Evolutionary conservation across 2,329 filamentous ascomycete genomes (phyloP), one percentile per base, ranked within the genome.

Genomic region (Pseudogymnoascus pannorum): DNA sequence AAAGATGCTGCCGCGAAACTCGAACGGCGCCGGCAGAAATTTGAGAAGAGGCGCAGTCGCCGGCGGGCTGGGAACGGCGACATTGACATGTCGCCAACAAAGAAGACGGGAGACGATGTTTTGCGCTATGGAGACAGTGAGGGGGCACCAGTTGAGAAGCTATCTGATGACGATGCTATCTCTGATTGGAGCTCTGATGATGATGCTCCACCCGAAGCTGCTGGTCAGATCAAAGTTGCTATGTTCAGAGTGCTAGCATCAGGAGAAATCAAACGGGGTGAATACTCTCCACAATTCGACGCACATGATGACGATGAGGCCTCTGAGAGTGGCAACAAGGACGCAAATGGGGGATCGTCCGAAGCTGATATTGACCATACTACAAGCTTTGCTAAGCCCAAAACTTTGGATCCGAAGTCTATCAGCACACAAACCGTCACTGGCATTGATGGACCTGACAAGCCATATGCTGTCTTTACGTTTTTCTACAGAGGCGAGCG

Each of bases 371-470:
- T 97, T 61, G 94, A 97, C 75, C 94, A 99, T 73, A 97, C 94
- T 1, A 97, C 94, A 6, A 96, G 92, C 72, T 97, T 97, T 75
- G 93, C 93, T 8, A 96, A 97, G 76, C 93, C 92, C 12, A 97
- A 97, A 80, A 89, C 91, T 1, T 81, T 97, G 60, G 95, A 97
- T 76, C 93, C 93, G 0, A 97, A 97, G 77, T 92, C 91, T 2
- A 99, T 99, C 72, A 97, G 92, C 72, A 99, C 94, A 2, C 94
- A 99, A 76, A 99, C 94, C 0, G 94, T 99, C n/a, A 97, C 94
- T 7, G 94, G 93, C 16, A 96, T 97, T 65, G 94, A 99, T 73
- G 91, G 92, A 0, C 92, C 92, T 18, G 93, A 97, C 65, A 94
- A 93, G 75, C 94, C 95, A 3, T 99, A 96, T 76, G 94, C 94